Evolutionary conservation across 1,139 yeast species (phyloP).

Genomic region (Barnettozyma hawaiiensis): DNA sequence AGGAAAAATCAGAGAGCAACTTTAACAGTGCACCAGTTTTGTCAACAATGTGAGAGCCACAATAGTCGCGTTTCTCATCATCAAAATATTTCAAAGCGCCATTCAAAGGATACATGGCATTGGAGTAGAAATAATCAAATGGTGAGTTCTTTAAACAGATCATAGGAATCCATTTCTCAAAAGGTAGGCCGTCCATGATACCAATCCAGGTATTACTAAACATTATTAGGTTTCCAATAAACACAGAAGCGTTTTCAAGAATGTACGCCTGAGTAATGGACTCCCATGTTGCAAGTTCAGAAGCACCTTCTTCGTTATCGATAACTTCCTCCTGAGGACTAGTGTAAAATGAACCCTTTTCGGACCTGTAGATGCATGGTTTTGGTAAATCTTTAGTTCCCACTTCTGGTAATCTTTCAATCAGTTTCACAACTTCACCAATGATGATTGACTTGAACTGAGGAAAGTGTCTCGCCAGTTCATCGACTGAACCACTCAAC

Average conservation of each 20-base stretch:
- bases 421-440: slow-evolving; percentile 42
- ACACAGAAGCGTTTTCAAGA: slow-evolving; percentile 43
- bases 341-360: slow-evolving; percentile 39
- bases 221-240: slow-evolving; percentile 41
- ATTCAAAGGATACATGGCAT: slow-evolving; percentile 46
- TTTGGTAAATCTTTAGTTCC: slow-evolving; percentile 34
- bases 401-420: slow-evolving; percentile 40
- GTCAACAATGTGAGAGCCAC: slow-evolving; percentile 33
- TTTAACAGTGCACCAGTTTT: slow-evolving; percentile 29
- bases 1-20: slow-evolving; percentile 34
- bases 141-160: slow-evolving; percentile 46
- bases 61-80: slow-evolving; percentile 49
- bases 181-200: slow-evolving; percentile 37
- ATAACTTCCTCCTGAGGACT: slow-evolving; percentile 35
- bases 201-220: slow-evolving; percentile 38
- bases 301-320: slow-evolving; percentile 35
- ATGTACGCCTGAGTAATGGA: slow-evolving; percentile 37
- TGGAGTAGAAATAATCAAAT: slow-evolving; percentile 53
- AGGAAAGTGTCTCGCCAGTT: slow-evolving; percentile 79
- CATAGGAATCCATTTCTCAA: slow-evolving; percentile 40
- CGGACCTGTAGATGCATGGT: slow-evolving; percentile 40
- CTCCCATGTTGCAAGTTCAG: slow-evolving; percentile 51
- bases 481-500: slow-evolving; percentile 72
- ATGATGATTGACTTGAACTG: slow-evolving; percentile 57
- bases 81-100: slow-evolving; percentile 53